Percentiles rank a stretch among this genome's conserved stretches.
Evolutionary conservation across 2,329 filamentous ascomycete species (phyloP).

Genomic region (Fusarium sp.): DNA sequence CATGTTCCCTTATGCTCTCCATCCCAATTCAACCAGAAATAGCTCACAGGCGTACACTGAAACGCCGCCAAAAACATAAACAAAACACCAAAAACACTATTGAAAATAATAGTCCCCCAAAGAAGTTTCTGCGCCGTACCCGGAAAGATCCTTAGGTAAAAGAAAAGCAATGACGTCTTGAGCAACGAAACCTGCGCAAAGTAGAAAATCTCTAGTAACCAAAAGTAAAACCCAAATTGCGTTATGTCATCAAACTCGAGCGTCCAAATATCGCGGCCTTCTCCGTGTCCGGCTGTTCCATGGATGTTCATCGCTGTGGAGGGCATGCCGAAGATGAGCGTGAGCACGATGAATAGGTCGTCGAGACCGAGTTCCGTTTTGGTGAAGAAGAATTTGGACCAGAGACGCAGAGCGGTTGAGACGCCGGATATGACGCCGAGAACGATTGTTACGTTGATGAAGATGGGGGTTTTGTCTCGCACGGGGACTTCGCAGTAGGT

Average conservation of each 20-base stretch:
- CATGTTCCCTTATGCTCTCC: constrained; percentile 55
- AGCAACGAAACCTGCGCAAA: constrained; percentile 53
- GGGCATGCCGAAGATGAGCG: constrained; percentile 37
- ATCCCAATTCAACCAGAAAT: constrained; percentile 58
- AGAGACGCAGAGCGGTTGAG: constrained; percentile 51
- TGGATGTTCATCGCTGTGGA: constrained; percentile 41
- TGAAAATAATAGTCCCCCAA: constrained; percentile 50
- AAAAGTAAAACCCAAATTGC: constrained; percentile 48
- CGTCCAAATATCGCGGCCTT: constrained; percentile 53
- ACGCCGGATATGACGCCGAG: constrained; percentile 50
- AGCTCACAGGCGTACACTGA: constrained; percentile 55
- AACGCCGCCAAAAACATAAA: constrained; percentile 53
- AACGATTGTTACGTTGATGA: constrained; percentile 29
- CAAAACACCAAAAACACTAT: constrained; percentile 43
- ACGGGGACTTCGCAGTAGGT: constrained; percentile 29
- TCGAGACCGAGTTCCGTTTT: constrained; percentile 49
- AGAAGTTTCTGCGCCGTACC: constrained; percentile 44
- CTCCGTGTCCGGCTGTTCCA: constrained; percentile 42
- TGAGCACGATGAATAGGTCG: constrained; percentile 45
- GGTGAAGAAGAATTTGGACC: constrained; percentile 42
- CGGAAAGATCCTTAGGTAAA: constrained; percentile 58
- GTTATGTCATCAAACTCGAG: constrained; percentile 38
- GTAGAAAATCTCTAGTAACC: constrained; percentile 53
- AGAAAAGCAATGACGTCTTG: constrained; percentile 56
- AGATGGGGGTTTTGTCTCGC: constrained; percentile 23